phyloP scores from a whole-genome alignment of 2,329 filamentous ascomycete genomes.

The Scytalidium lignicola region DNA sequence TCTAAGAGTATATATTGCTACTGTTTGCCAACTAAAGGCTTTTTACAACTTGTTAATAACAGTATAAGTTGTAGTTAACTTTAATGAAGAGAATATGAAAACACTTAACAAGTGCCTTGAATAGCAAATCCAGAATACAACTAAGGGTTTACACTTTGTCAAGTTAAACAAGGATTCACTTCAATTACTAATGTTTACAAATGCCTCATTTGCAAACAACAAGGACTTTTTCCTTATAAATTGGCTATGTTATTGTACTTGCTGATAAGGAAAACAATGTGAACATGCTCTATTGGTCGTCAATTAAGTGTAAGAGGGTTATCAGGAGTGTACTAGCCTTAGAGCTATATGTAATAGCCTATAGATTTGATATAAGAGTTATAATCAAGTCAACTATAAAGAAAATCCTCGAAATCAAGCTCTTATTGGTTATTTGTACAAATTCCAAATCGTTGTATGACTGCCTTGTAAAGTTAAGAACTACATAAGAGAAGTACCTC shows the following conservation, averaged over 20 bases:
- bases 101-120: neutral
- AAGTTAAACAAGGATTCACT: neutral
- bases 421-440: neutral
- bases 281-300: constrained; percentile 4
- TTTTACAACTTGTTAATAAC: neutral
- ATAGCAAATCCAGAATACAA: neutral
- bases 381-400: neutral
- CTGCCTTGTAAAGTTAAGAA: no score
- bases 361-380: no score
- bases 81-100: neutral
- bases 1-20: neutral
- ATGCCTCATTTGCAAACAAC: no score
- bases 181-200: neutral
- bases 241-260: neutral
- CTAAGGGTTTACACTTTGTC: neutral
- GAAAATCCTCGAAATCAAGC: neutral
- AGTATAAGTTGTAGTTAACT: neutral
- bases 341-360: no score
- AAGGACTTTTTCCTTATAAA: neutral
- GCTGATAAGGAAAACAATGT: neutral
- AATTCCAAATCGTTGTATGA: no score
- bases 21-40: no score
- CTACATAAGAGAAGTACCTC: no score
- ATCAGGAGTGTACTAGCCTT: no score
- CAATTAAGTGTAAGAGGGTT: no score